phyloP scores from a whole-genome alignment of 2,329 filamentous ascomycete genomes.

The Claviceps pazoutovae region DNA sequence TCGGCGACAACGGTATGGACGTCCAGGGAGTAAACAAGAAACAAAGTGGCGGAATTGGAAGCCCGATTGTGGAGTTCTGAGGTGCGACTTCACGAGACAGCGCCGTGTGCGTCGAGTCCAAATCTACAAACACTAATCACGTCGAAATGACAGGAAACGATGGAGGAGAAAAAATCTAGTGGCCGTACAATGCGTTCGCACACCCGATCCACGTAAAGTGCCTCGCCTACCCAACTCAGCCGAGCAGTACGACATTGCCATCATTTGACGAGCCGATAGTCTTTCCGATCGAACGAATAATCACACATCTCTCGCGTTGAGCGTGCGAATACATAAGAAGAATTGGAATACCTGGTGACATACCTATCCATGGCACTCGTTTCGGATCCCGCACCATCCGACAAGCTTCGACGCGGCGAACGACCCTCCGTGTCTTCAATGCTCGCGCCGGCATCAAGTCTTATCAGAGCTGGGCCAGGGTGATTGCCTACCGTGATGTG shows the following conservation, averaged over 20 bases:
- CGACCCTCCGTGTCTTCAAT: constrained; percentile 65
- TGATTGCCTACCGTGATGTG: constrained; percentile 84
- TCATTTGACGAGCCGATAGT: constrained; percentile 58
- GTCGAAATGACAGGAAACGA: too few relatives aligned
- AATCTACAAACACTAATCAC: constrained; percentile 8
- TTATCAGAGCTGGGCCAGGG: constrained; percentile 65
- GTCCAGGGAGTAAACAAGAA: constrained; percentile 31
- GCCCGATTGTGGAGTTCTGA: constrained; percentile 40
- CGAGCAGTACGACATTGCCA: constrained; percentile 54
- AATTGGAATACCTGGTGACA: too few relatives aligned
- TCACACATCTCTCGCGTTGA: background rate
- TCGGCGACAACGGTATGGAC: constrained; percentile 16
- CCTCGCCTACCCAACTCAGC: constrained; percentile 40
- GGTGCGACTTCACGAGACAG: constrained; percentile 18
- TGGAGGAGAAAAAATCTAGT: constrained; percentile 11
- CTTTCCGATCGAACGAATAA: constrained; percentile 47
- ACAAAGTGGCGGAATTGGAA: constrained; percentile 38
- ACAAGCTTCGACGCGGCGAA: constrained; percentile 68
- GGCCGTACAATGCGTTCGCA: constrained; percentile 55
- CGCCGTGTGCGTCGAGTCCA: too few relatives aligned
- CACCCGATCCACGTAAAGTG: constrained; percentile 57
- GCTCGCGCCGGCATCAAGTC: constrained; percentile 71
- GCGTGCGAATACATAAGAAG: too few relatives aligned
- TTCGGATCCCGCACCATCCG: constrained; percentile 84
- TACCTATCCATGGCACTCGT: constrained; percentile 39